These are phyloP conservation scores for Deinandra increscens DNA, from an alignment of 129 eudicot genomes.

Conservation along the genomic window DNA sequence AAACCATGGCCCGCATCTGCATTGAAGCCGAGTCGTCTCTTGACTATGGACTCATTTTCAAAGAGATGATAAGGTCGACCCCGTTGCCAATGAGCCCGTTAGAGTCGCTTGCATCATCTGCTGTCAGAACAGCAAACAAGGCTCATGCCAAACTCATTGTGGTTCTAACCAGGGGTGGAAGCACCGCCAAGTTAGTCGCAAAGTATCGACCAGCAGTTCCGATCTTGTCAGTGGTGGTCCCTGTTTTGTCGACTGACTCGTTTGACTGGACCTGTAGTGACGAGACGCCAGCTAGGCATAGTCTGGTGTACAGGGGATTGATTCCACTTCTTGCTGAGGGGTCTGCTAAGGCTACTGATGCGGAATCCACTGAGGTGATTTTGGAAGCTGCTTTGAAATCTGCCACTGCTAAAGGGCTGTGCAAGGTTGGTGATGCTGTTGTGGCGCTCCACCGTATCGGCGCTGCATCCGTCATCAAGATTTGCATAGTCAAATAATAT, in stretches of 20 bases:
- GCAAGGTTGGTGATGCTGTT: slow-evolving; percentile 65
- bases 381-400: slow-evolving; percentile 71
- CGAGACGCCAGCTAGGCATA: slow-evolving; percentile 80
- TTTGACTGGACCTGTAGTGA: slow-evolving; percentile 85
- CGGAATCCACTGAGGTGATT: slow-evolving; percentile 76
- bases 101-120: slow-evolving; percentile 83
- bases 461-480: slow-evolving; percentile 78
- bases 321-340: slow-evolving; percentile 77
- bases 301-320: slow-evolving; percentile 66
- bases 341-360: slow-evolving; percentile 78
- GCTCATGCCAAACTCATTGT: slow-evolving; percentile 71
- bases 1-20: slow-evolving; percentile 82
- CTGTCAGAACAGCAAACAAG: slow-evolving; percentile 76
- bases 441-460: slow-evolving; percentile 85
- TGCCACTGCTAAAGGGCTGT: slow-evolving; percentile 48
- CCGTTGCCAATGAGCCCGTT: slow-evolving; percentile 82
- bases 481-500: slow-evolving; percentile 60
- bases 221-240: slow-evolving; percentile 75
- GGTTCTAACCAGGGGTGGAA: slow-evolving; percentile 75
- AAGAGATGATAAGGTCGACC: slow-evolving; percentile 69
- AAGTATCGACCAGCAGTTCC: slow-evolving; percentile 87
- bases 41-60: slow-evolving; percentile 61
- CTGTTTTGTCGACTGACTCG: slow-evolving; percentile 66
- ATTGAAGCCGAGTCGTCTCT: slow-evolving; percentile 80
- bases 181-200: slow-evolving; percentile 74